phyloP scores from a whole-genome alignment of 345 rosid genomes.

The rapeseed (Brassica napus) region DNA sequence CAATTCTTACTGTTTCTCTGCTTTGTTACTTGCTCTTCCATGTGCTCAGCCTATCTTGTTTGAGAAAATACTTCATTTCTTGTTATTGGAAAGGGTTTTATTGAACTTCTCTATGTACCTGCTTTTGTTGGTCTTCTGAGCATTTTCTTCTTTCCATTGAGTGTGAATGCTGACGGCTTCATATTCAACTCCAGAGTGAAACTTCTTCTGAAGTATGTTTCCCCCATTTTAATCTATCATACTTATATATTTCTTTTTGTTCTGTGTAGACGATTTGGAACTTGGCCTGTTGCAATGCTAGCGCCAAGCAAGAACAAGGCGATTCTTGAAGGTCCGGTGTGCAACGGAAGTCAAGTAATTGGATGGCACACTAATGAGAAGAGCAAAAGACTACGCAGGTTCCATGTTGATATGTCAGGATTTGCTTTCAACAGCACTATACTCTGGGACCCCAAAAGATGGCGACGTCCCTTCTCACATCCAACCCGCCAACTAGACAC shows the following conservation, averaged over 20 bases:
- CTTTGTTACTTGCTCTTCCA: neutral
- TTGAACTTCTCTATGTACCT: conserved; percentile 2
- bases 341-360: conserved; percentile 72
- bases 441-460: conserved; percentile 87
- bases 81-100: neutral
- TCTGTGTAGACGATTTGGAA: conserved; percentile 72
- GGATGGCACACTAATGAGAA: conserved; percentile 99
- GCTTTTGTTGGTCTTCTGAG: neutral
- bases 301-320: conserved; percentile 90
- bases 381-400: conserved; percentile 78
- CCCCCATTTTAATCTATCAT: neutral
- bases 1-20: neutral
- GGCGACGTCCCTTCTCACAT: conserved; percentile 54
- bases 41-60: neutral
- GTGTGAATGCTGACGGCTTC: neutral
- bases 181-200: neutral
- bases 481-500: conserved; percentile 77
- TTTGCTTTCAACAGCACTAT: conserved; percentile 95
- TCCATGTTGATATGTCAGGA: conserved; percentile 96
- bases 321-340: conserved; percentile 81
- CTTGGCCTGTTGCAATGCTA: conserved; percentile 97
- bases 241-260: conserved; percentile 8
- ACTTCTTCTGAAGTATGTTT: neutral
- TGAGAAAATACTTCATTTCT: conserved; percentile 1
- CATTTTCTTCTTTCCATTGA: neutral